Evolutionary conservation across 139 green algal species (phyloP).

Genomic region (Micractinium conductrix): DNA sequence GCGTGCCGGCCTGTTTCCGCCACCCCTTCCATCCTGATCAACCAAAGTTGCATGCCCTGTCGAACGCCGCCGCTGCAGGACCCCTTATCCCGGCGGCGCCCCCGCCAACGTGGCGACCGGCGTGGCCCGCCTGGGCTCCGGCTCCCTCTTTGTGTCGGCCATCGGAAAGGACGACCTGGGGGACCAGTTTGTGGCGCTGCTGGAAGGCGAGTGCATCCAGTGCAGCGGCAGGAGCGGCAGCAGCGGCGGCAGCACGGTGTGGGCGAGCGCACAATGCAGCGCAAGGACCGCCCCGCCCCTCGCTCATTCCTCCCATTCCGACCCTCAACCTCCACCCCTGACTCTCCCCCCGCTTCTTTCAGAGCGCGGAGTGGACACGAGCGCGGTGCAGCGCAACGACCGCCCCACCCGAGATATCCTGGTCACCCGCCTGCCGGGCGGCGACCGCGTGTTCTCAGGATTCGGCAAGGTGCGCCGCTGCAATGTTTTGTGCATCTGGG

Average conservation of each 20-base stretch:
- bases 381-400: conserved; percentile 57
- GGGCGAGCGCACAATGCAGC: not conserved
- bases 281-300: not conserved
- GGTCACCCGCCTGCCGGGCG: conserved; percentile 67
- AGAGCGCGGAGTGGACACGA: conserved; percentile 73
- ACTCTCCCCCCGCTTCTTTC: too few relatives aligned
- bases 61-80: conserved; percentile 61
- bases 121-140: conserved; percentile 62
- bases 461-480: conserved; percentile 65
- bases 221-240: not conserved
- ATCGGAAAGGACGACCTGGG: conserved; percentile 81
- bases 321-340: not conserved
- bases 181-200: conserved; percentile 71
- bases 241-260: not conserved
- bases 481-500: too few relatives aligned
- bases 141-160: conserved; percentile 68
- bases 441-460: conserved; percentile 84
- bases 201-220: conserved; percentile 54
- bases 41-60: too few relatives aligned
- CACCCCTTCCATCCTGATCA: too few relatives aligned
- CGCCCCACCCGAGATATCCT: conserved; percentile 88
- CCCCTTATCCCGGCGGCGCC: conserved; percentile 84
- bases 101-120: conserved; percentile 83
- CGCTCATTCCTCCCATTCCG: not conserved
- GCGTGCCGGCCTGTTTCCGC: too few relatives aligned